Evolutionary conservation across 1,284 basidiomycete species (phyloP).

Genomic region (Ganoderma lucidum): DNA sequence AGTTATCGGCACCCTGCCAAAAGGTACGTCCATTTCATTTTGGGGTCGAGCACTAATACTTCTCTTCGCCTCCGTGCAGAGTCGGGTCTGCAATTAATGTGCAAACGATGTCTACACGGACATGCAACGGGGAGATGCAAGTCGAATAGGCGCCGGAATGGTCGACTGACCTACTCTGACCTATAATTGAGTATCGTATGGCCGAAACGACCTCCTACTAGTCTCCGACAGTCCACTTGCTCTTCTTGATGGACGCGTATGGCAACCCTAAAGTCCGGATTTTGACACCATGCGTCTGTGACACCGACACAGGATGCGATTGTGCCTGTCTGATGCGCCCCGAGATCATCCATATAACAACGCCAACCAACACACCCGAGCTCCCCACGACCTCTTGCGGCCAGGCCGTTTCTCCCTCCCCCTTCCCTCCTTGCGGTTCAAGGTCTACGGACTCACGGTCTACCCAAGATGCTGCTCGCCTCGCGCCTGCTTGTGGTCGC

Average conservation of each 20-base stretch:
- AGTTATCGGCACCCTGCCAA: background rate
- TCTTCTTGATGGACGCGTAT: conserved; percentile 7
- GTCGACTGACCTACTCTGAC: background rate
- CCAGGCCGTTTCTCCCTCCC: conserved; percentile 7
- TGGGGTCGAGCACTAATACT: background rate
- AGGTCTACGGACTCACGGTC: conserved; percentile 1
- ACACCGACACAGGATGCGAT: conserved; percentile 5
- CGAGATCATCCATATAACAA: conserved; percentile 4
- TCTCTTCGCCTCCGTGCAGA: background rate
- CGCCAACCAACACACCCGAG: background rate
- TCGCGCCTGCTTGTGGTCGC: conserved; percentile 26
- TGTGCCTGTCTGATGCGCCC: conserved; percentile 7
- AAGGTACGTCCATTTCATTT: background rate
- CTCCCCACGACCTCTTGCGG: background rate
- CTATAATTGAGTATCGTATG: background rate
- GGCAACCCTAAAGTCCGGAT: background rate
- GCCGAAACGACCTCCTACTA: background rate
- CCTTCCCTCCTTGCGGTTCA: background rate
- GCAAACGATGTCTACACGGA: background rate
- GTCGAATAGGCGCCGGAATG: background rate
- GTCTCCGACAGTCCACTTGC: background rate
- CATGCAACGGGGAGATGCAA: background rate
- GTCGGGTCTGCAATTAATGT: background rate
- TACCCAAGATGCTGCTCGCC: conserved; percentile 26
- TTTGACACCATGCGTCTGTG: background rate